Evolutionary conservation across 305 asterid species (phyloP).

Genomic region (Fraxinus albicans): DNA sequence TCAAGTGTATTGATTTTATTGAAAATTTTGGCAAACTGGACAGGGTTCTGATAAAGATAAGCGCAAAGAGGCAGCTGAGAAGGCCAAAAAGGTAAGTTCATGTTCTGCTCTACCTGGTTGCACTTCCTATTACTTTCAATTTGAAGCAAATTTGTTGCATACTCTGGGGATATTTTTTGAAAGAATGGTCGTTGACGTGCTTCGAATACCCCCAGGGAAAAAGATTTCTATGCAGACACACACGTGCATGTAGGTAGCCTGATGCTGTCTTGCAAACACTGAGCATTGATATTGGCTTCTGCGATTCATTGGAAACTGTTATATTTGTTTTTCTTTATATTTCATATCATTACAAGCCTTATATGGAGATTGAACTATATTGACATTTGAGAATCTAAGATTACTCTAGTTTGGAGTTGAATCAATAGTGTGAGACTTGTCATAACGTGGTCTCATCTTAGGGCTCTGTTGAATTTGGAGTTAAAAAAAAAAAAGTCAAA

Average conservation of each 20-base stretch:
- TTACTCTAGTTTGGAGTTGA: not conserved
- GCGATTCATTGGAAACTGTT: not conserved
- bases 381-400: not conserved
- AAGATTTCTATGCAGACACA: not conserved
- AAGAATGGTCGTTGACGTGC: not conserved
- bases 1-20: not conserved
- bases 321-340: not conserved
- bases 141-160: not conserved
- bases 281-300: not conserved
- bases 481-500: not conserved
- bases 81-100: slow-evolving; percentile 42
- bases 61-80: slow-evolving; percentile 45
- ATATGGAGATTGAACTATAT: not conserved
- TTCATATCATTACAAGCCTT: not conserved
- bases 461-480: not conserved
- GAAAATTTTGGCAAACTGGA: not conserved
- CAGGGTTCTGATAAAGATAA: slow-evolving; percentile 52
- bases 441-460: not conserved
- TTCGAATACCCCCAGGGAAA: not conserved
- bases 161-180: not conserved
- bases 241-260: not conserved
- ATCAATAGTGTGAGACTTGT: not conserved
- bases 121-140: not conserved
- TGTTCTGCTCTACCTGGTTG: not conserved
- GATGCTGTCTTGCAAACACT: not conserved